These are phyloP conservation scores for Acer campestre DNA, from an alignment of 345 rosid genomes.

Conservation along the genomic window DNA sequence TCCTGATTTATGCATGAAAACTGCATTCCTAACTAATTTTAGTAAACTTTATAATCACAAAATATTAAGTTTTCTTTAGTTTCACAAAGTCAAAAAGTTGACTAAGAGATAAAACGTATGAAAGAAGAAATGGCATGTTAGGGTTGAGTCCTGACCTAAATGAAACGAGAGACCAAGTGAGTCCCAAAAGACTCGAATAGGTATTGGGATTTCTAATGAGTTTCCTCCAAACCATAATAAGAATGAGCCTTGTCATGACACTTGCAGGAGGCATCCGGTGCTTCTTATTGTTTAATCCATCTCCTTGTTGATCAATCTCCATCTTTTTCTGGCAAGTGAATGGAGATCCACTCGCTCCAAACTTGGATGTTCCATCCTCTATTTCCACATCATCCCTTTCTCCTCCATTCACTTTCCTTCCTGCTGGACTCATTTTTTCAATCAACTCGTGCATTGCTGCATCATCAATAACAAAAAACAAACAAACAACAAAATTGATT, in stretches of 20 bases:
- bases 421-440: constrained; percentile 20
- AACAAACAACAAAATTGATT: too few species aligned
- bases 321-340: constrained; percentile 13
- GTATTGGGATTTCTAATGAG: constrained; percentile 37
- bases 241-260: constrained; percentile 33
- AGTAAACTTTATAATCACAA: too few species aligned
- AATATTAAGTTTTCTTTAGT: too few species aligned
- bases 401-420: neutral
- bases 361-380: constrained; percentile 15
- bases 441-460: constrained; percentile 18
- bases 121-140: neutral
- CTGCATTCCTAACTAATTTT: too few species aligned
- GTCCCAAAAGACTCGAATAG: constrained; percentile 30
- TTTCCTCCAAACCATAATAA: constrained; percentile 37
- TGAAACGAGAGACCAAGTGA: constrained; percentile 31
- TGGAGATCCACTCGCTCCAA: neutral
- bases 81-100: too few species aligned
- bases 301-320: constrained; percentile 21
- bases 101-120: too few species aligned
- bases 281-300: constrained; percentile 9
- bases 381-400: constrained; percentile 17
- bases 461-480: neutral
- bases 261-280: constrained; percentile 34
- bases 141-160: constrained; percentile 16
- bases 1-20: too few species aligned